Percentiles rank a stretch among this genome's conserved stretches.
phyloP scores from a whole-genome alignment of 345 rosid species.

The Citrus sp. region DNA sequence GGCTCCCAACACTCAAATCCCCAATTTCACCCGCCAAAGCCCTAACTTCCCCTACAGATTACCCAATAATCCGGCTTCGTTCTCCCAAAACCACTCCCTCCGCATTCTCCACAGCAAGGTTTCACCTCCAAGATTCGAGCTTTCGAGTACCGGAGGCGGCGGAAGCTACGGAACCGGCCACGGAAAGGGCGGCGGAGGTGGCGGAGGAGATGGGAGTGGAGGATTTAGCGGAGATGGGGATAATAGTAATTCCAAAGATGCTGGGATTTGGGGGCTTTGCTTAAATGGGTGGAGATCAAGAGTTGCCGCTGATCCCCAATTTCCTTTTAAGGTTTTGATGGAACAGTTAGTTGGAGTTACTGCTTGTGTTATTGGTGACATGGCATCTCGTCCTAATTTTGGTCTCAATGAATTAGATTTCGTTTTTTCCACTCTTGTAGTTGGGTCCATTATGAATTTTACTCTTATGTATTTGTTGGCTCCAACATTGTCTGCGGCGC shows the following conservation, averaged over 20 bases:
- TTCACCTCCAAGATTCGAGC: conserved; percentile 18
- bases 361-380: conserved; percentile 86
- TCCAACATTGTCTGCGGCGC: conserved; percentile 49
- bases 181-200: conserved; percentile 31
- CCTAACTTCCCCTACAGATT: conserved; percentile 4
- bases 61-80: background rate
- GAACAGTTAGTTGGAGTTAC: conserved; percentile 91
- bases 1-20: conserved; percentile 4
- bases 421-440: conserved; percentile 86
- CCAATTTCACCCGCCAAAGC: conserved; percentile 20
- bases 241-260: conserved; percentile 6
- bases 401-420: conserved; percentile 94
- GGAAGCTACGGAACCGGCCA: conserved; percentile 35
- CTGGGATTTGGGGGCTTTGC: conserved; percentile 63
- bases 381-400: conserved; percentile 96
- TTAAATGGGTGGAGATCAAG: conserved; percentile 85
- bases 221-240: background rate
- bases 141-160: conserved; percentile 38
- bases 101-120: conserved; percentile 22
- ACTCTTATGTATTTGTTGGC: conserved; percentile 91
- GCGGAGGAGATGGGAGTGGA: conserved; percentile 24
- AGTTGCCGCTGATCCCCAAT: conserved; percentile 92
- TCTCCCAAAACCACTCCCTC: conserved; percentile 25
- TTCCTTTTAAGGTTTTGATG: conserved; percentile 94
- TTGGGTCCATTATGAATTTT: conserved; percentile 86